These are phyloP conservation scores for Podaxis rugospora DNA, from an alignment of 768 basidiomycete genomes.

Conservation along the genomic window DNA sequence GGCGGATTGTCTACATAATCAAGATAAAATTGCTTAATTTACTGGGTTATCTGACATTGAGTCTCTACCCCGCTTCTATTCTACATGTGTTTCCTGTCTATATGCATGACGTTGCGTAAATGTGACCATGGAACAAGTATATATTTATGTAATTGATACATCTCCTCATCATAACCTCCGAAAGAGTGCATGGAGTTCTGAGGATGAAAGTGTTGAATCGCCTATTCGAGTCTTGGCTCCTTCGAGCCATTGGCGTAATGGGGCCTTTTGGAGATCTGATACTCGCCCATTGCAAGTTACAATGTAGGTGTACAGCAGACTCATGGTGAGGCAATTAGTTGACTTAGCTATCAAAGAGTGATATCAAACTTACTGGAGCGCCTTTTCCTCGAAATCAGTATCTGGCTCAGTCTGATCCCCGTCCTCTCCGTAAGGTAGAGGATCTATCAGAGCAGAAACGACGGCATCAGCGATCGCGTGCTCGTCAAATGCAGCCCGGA, in stretches of 20 bases:
- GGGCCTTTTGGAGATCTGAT: slow-evolving; percentile 20
- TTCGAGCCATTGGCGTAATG: slow-evolving; percentile 26
- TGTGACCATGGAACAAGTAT: no score
- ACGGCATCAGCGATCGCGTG: slow-evolving; percentile 46
- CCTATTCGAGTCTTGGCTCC: background rate
- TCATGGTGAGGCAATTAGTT: slow-evolving; percentile 15
- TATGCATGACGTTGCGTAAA: background rate
- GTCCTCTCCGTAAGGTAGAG: slow-evolving; percentile 62
- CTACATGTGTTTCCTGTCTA: background rate
- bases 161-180: no score
- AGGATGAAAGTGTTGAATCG: background rate
- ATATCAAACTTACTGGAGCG: slow-evolving; percentile 38
- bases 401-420: slow-evolving; percentile 57
- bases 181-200: background rate
- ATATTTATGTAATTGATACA: background rate
- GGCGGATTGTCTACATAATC: background rate
- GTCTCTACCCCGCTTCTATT: background rate
- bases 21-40: background rate
- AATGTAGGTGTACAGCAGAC: slow-evolving; percentile 50
- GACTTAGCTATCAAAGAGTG: background rate
- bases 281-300: slow-evolving; percentile 34
- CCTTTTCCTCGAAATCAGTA: slow-evolving; percentile 62
- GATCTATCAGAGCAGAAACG: slow-evolving; percentile 46
- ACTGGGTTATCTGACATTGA: background rate
- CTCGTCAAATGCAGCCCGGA: slow-evolving; percentile 44